Base-by-base conservation (phyloP, 2,329 filamentous ascomycete species). In the Trichophyton schoenleinii region DNA sequence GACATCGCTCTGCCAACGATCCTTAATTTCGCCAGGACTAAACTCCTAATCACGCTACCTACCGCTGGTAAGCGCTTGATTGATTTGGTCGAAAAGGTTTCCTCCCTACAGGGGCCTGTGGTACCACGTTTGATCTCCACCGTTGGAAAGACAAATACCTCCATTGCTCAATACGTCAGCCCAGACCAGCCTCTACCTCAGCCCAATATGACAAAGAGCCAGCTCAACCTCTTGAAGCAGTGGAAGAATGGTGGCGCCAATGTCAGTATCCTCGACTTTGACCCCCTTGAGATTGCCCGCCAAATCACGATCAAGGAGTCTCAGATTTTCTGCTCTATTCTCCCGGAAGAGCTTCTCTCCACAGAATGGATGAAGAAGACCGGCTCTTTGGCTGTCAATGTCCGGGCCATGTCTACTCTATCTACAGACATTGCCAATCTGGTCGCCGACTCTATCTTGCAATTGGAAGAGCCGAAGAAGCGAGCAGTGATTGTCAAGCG, bases 271-370 rank as follows among this genome's bases (percentile, higher is more conserved):
- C 77, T 95, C 22, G 94, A 99, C 70, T 94, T 97, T 67, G 92
- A 97, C 63, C 85, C 92, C 1, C 75, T 96, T 18, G 94, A 99
- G 74, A 73, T 99, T 64, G 94, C 94, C 3, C 85, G 94, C 15
- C 94, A 99, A 70, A 80, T 99, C 64, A 97, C 94, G 0, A 80
- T 96, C 65, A 95, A 92, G 75, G 90, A 95, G 71, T 96, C 95
- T 72, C 83, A 81, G 63, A 87, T 96, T 60, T 99, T 96, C 74
- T 96, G 90, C 73, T 85, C 88, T 2, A 96, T 99, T 65, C 81
- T 91, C 66, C 90, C 94, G 0, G 90, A 96, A 66, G 94, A 99
- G 74, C 83, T 99, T 3, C 80, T 99, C 8, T 89, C 87, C 2
- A 89, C 90, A 0, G 91, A 95, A 73, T 97, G 92, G 91, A 95